phyloP scores from a whole-genome alignment of 129 eudicot species.

The Flaveria trinervia region DNA sequence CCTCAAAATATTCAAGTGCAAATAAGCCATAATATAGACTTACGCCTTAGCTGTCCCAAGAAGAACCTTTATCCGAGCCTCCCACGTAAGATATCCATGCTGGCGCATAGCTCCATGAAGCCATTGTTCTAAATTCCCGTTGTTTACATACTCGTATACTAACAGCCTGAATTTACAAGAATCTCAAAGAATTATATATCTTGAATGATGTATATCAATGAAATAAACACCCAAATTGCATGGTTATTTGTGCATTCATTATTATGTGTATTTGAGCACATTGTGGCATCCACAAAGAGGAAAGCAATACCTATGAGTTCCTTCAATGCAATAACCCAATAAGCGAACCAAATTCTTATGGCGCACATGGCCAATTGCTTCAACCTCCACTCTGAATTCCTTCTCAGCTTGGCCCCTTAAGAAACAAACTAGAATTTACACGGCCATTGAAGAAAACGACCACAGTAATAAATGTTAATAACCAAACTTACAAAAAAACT shows the following conservation, averaged over 20 bases:
- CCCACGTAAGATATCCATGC: constrained; percentile 89
- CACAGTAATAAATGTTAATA: not conserved
- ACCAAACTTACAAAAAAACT: constrained; percentile 32
- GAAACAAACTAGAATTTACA: not conserved
- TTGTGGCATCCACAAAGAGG: constrained; percentile 7
- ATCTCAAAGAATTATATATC: not conserved
- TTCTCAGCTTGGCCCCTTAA: constrained; percentile 89
- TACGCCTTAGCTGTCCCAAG: constrained; percentile 93
- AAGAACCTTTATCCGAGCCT: constrained; percentile 85
- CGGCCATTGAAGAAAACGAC: not conserved
- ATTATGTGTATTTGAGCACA: not conserved
- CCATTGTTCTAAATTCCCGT: constrained; percentile 89
- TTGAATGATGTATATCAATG: not conserved
- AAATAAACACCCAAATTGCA: not conserved
- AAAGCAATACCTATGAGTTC: constrained; percentile 69
- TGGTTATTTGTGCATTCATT: not conserved
- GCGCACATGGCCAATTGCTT: constrained; percentile 91
- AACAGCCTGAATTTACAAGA: constrained; percentile 55
- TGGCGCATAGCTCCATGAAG: constrained; percentile 90
- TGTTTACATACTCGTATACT: constrained; percentile 81
- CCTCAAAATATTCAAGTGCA: not conserved
- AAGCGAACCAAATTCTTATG: constrained; percentile 86
- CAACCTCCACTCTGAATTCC: constrained; percentile 86
- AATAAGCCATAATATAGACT: constrained; percentile 33
- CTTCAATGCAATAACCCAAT: constrained; percentile 85